These are phyloP conservation scores for Sphagnum fallax DNA, from an alignment of 228 moss, liverwort and hornwort genomes.

Conservation along the genomic window DNA sequence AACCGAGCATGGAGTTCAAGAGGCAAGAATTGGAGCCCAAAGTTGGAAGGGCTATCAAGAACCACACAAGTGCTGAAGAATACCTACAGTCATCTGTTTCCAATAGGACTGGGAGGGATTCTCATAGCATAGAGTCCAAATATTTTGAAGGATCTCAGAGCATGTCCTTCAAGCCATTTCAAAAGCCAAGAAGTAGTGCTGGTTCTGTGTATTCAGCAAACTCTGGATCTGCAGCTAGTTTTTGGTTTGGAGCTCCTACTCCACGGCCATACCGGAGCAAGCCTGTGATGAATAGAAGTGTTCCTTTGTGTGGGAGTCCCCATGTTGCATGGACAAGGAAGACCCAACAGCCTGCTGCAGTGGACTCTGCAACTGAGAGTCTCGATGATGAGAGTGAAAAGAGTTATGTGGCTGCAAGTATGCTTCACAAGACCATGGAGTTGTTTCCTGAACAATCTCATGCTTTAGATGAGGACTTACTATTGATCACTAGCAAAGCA, in stretches of 20 bases:
- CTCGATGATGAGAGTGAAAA: slow-evolving; percentile 7
- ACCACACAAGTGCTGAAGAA: slow-evolving; percentile 16
- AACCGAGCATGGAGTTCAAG: slow-evolving; percentile 12
- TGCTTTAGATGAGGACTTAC: background rate
- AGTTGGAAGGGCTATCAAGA: slow-evolving; percentile 19
- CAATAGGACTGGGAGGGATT: slow-evolving; percentile 27
- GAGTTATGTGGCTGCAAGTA: slow-evolving; percentile 2
- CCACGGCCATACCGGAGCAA: slow-evolving; percentile 36
- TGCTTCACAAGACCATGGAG: slow-evolving; percentile 4
- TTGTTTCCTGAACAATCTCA: background rate
- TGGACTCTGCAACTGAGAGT: slow-evolving; percentile 13
- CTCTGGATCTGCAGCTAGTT: slow-evolving; percentile 13
- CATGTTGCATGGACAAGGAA: slow-evolving; percentile 71
- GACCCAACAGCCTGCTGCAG: slow-evolving; percentile 13
- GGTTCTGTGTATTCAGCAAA: slow-evolving; percentile 6
- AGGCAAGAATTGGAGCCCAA: slow-evolving; percentile 31
- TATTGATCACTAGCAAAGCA: background rate
- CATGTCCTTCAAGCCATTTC: slow-evolving; percentile 18
- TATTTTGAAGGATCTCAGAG: slow-evolving; percentile 33
- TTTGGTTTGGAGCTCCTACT: slow-evolving; percentile 16
- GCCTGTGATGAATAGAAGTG: slow-evolving; percentile 13
- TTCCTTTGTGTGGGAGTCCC: slow-evolving; percentile 18
- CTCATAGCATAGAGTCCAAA: slow-evolving; percentile 18
- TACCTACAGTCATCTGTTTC: slow-evolving; percentile 16
- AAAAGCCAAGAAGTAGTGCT: slow-evolving; percentile 18